Evolutionary conservation across 768 basidiomycete genomes (phyloP).

Genomic region (Tricholoma flavovirens): DNA sequence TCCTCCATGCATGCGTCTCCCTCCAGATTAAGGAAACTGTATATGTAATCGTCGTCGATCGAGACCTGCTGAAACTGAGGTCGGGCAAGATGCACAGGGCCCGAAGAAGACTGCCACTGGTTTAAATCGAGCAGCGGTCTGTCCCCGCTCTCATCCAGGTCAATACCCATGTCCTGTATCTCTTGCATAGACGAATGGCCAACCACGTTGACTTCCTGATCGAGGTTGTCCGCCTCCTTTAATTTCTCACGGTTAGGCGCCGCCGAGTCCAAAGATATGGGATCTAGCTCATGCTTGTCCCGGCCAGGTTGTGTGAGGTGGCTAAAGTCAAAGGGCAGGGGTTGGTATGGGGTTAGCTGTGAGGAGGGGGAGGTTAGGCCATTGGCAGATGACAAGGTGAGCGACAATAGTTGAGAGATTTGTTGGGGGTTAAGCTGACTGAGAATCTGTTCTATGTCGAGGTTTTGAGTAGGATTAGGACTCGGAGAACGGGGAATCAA

Average conservation of each 20-base stretch:
- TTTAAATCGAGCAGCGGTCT: neutral
- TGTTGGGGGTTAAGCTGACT: slow-evolving; percentile 51
- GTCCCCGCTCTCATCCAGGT: slow-evolving; percentile 2
- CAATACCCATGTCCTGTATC: slow-evolving; percentile 7
- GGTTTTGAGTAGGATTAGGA: slow-evolving; percentile 23
- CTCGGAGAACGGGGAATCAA: slow-evolving; percentile 19
- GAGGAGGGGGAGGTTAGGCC: slow-evolving; percentile 13
- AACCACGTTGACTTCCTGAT: slow-evolving; percentile 66
- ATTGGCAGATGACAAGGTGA: slow-evolving; percentile 34
- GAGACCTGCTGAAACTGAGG: neutral
- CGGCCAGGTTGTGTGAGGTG: slow-evolving; percentile 14
- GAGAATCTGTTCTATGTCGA: slow-evolving; percentile 45
- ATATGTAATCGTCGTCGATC: neutral
- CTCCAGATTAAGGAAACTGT: neutral
- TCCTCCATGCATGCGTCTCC: neutral
- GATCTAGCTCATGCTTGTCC: slow-evolving; percentile 17
- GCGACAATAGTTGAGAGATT: slow-evolving; percentile 53
- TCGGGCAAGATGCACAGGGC: neutral
- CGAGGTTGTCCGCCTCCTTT: slow-evolving; percentile 57
- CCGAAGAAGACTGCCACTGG: neutral
- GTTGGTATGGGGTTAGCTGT: slow-evolving; percentile 30
- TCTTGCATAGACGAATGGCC: slow-evolving; percentile 63
- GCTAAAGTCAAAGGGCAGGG: slow-evolving; percentile 29
- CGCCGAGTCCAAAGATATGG: slow-evolving; percentile 26
- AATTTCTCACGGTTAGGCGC: slow-evolving; percentile 27